These are phyloP conservation scores for Ormosia emarginata DNA, from an alignment of 306 rosid species.

Conservation along the genomic window DNA sequence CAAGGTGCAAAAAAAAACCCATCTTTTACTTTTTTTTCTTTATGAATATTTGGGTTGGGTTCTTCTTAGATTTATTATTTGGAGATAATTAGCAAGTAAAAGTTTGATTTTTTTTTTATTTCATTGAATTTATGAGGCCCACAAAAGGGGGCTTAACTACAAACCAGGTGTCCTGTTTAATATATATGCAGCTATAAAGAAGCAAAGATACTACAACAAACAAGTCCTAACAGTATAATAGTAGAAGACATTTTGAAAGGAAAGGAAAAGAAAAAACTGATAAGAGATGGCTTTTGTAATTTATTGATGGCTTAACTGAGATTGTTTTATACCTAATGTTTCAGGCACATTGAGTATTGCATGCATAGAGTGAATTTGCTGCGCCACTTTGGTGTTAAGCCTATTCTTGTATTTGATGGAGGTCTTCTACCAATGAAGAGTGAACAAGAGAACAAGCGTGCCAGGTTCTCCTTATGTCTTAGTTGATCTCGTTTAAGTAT, in stretches of 20 bases:
- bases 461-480: constrained; percentile 25
- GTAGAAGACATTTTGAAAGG: no score
- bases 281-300: neutral
- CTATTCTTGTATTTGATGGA: constrained; percentile 92
- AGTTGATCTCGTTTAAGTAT: neutral
- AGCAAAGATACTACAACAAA: no score
- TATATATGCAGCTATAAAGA: no score
- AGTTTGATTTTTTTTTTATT: neutral
- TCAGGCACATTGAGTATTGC: constrained; percentile 91
- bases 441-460: constrained; percentile 93
- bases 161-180: neutral
- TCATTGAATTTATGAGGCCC: neutral
- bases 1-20: neutral
- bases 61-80: neutral
- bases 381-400: constrained; percentile 72
- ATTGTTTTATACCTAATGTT: constrained; percentile 14
- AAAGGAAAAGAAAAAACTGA: no score
- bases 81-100: neutral
- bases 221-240: no score
- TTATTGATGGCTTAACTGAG: neutral
- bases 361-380: constrained; percentile 87
- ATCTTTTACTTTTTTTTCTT: neutral
- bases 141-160: neutral
- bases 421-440: constrained; percentile 91
- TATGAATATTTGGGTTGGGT: neutral